Conservation (phyloP, 371 early-diverging fungal genomes). For the Mucor saturninus region DNA sequence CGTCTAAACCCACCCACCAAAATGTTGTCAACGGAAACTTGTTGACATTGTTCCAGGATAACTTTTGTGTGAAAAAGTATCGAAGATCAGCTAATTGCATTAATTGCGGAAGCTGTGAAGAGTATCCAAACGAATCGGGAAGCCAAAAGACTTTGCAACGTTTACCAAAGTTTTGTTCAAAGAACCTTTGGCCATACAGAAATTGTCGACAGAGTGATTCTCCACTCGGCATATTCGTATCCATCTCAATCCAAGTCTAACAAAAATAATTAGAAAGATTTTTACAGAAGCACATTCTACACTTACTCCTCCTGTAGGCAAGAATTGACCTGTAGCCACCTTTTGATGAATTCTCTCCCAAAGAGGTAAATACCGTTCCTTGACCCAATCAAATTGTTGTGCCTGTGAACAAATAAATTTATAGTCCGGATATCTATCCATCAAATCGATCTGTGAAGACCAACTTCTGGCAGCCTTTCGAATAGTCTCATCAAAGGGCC, state of each 20-base stretch:
- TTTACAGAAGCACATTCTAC: background rate
- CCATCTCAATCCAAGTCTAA: conserved; percentile 97
- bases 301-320: conserved; percentile 82
- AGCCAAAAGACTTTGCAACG: conserved; percentile 89
- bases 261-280: background rate
- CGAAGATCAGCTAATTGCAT: conserved; percentile 72
- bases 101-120: conserved; percentile 77
- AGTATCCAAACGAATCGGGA: conserved; percentile 84
- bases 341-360: conserved; percentile 76
- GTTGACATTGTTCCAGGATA: conserved; percentile 97
- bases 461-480: conserved; percentile 91
- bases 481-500: conserved; percentile 93
- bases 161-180: conserved; percentile 79
- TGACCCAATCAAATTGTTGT: conserved; percentile 93
- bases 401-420: conserved; percentile 91
- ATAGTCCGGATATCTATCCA: conserved; percentile 86
- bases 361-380: conserved; percentile 75
- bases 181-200: conserved; percentile 87
- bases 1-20: conserved; percentile 62
- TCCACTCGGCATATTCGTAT: conserved; percentile 94
- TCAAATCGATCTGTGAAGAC: conserved; percentile 79
- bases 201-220: conserved; percentile 94
- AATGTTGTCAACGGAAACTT: conserved; percentile 95
- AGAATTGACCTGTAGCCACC: conserved; percentile 72
- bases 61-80: conserved; percentile 96